Evolutionary conservation across 495 filamentous ascomycete genomes (phyloP).

Genomic region (Saxophila tyrrhenica): DNA sequence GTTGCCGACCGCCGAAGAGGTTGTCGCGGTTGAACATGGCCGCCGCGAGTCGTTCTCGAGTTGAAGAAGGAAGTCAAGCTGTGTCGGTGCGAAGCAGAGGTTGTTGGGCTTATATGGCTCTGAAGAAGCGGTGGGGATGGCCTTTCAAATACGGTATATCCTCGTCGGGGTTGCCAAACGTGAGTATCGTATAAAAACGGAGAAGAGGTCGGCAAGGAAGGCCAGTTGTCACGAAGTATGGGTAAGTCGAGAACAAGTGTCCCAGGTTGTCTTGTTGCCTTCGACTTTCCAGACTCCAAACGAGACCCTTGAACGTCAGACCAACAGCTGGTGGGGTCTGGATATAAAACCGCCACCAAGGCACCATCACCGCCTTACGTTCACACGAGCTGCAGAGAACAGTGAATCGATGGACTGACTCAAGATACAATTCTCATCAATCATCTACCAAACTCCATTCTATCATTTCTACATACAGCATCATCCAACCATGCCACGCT

Average conservation of each 20-base stretch:
- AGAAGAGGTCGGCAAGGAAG: neutral
- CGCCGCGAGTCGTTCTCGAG: neutral
- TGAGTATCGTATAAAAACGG: too few species aligned
- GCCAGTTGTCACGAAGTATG: neutral
- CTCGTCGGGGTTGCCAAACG: too few species aligned
- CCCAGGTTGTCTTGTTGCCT: neutral
- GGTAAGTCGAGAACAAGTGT: too few species aligned
- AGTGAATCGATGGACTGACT: too few species aligned
- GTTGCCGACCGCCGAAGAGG: constrained; percentile 17
- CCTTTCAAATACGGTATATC: too few species aligned
- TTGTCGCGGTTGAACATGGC: constrained; percentile 25
- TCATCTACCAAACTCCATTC: too few species aligned
- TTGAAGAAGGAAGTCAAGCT: neutral
- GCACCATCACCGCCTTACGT: too few species aligned
- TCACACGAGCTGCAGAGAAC: too few species aligned
- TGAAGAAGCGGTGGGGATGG: too few species aligned
- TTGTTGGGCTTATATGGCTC: too few species aligned
- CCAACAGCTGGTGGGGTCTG: neutral
- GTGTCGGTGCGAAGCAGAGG: neutral
- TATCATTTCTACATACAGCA: too few species aligned
- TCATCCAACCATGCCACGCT: neutral
- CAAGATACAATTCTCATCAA: too few species aligned
- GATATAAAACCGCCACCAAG: neutral
- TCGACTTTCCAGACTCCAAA: neutral
- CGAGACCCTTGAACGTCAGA: neutral